Evolutionary conservation across 352 stramenopile species (phyloP).

Genomic region (Pythium insidiosum): DNA sequence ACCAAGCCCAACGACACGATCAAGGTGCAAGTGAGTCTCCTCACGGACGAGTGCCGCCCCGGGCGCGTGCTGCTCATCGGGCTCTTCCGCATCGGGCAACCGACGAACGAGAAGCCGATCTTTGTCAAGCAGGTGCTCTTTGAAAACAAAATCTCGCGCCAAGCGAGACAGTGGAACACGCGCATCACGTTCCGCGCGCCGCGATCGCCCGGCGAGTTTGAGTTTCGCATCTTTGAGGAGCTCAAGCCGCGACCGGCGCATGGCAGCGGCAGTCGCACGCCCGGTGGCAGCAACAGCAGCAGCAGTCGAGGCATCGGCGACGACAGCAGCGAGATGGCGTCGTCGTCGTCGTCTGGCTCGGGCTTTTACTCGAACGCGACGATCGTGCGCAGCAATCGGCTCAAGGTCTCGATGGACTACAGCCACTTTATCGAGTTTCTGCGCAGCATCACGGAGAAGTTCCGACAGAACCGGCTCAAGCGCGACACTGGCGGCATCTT

Average conservation of each 20-base stretch:
- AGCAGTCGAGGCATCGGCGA: background rate
- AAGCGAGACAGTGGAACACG: conserved; percentile 56
- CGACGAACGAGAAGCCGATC: conserved; percentile 73
- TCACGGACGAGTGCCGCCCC: conserved; percentile 44
- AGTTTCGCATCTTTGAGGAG: conserved; percentile 80
- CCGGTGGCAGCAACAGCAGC: conserved; percentile 19
- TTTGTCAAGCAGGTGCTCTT: conserved; percentile 82
- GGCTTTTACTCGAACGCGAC: conserved; percentile 60
- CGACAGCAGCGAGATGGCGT: conserved; percentile 6
- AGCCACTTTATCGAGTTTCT: conserved; percentile 75
- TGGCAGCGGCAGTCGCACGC: too few relatives aligned
- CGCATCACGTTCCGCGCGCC: conserved; percentile 77
- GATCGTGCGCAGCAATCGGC: conserved; percentile 54
- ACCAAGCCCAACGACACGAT: conserved; percentile 74
- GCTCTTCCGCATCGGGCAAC: conserved; percentile 66
- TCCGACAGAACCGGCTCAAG: conserved; percentile 38
- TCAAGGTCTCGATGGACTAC: conserved; percentile 74
- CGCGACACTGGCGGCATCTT: conserved; percentile 50
- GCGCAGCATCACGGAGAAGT: conserved; percentile 52
- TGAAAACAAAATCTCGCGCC: conserved; percentile 63
- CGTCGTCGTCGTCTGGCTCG: conserved; percentile 7
- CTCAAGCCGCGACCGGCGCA: conserved; percentile 24
- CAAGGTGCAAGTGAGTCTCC: conserved; percentile 60
- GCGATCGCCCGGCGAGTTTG: conserved; percentile 72
- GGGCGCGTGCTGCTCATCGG: conserved; percentile 66